Evolutionary conservation across 2,329 filamentous ascomycete species (phyloP), one percentile per base, ranked within the genome.

Genomic region (Exophiala calicioides): DNA sequence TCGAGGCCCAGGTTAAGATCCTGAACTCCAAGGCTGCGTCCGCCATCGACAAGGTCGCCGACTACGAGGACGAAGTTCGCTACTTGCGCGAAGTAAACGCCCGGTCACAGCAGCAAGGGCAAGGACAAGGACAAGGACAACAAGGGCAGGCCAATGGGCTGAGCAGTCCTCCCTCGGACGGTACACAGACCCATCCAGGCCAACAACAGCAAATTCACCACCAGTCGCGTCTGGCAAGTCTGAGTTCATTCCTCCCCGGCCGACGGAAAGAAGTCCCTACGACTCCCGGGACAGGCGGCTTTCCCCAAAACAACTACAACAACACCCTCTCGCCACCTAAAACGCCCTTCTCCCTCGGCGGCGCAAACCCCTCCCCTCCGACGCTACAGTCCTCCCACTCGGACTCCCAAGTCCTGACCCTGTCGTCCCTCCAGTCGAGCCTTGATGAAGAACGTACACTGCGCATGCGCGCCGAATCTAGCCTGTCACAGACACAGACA

Each of bases 61-160:
- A 82, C 62, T 83, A 82, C 64, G 80, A 84, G 69, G 79, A 82
- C 55, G 77, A 83, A 60, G 67, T 83, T 18, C 76, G 72, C 44
- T 69, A 68, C 40, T 67, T 83, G 23, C 66, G 65, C 60, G 53
- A 55, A n/a, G 47, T 50, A 12, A 44, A 50, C 30, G 39, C 39
- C 18, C 37, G 38, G 18, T 44, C 46, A 9, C 50, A 54, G 26
- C 45, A 52, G 44, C 54, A 57, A 27, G 35, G 42, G 27, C 47
- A 54, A 31, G 27, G 32, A 16, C 47, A 52, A 30, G 16, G 15
- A n/a, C 39, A 23, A 31, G 31, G 39, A 19, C 45, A 47, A 26
- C 34, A 42, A 24, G 20, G 39, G 32, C 35, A 36, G 61, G 56
- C 44, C 51, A 50, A 49, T 52, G 60, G 37, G 27, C 13, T 20